phyloP scores from a whole-genome alignment of 2,329 filamentous ascomycete species.

The Pseudogymnoascus sp. region DNA sequence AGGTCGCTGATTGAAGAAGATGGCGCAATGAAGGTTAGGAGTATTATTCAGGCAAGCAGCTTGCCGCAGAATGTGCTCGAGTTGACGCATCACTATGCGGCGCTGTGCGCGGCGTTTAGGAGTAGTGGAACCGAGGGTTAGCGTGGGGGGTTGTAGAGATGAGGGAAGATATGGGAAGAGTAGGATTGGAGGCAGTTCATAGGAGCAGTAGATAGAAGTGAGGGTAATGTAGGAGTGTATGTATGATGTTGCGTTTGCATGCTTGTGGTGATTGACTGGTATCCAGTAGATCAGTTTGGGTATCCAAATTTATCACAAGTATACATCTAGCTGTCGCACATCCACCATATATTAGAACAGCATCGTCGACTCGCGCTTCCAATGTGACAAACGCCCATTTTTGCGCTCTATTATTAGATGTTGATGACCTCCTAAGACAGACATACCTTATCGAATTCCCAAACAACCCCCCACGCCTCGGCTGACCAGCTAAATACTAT shows the following conservation, averaged over 20 bases:
- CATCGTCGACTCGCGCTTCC: not conserved
- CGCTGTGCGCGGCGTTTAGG: conserved; percentile 86
- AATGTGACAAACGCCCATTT: not conserved
- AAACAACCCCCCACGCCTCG: not conserved
- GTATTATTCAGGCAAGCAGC: conserved; percentile 93
- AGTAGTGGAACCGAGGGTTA: conserved; percentile 60
- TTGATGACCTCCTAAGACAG: not conserved
- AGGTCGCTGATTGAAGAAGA: conserved; percentile 94
- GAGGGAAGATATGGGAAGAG: not conserved
- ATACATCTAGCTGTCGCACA: not conserved
- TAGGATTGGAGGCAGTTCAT: not conserved
- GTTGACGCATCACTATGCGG: conserved; percentile 92
- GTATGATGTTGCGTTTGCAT: not conserved
- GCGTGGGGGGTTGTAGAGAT: not conserved
- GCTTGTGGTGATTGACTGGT: not conserved
- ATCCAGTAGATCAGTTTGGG: not conserved
- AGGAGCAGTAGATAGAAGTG: conserved; percentile 13
- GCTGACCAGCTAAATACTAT: not conserved
- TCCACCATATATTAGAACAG: not conserved
- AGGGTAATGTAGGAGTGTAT: conserved; percentile 9
- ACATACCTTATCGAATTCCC: not conserved
- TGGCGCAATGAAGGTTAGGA: conserved; percentile 92
- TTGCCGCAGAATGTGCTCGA: conserved; percentile 89
- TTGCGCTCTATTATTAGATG: not conserved
- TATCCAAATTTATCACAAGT: not conserved